Evolutionary conservation across 2,329 filamentous ascomycete genomes (phyloP).

Genomic region (Trichoderma polysporum): DNA sequence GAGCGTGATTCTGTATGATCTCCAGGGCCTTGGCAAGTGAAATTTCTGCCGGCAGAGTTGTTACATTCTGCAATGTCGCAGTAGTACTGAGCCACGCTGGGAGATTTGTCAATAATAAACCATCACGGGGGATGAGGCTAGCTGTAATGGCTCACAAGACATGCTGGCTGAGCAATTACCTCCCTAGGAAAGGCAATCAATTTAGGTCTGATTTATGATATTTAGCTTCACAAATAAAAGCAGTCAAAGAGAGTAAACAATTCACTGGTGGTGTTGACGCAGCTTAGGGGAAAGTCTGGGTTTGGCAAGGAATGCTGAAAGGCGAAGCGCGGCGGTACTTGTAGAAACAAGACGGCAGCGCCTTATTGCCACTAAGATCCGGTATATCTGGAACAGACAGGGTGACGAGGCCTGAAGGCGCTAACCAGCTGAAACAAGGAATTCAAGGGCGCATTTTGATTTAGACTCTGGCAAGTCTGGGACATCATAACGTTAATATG

Average conservation of each 20-base stretch:
- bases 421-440: conserved; percentile 11
- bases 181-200: background rate
- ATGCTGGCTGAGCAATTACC: conserved; percentile 10
- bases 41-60: conserved; percentile 42
- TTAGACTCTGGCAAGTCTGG: background rate
- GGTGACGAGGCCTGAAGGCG: background rate
- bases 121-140: background rate
- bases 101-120: background rate
- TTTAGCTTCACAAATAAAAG: background rate
- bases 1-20: conserved; percentile 51
- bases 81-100: conserved; percentile 46
- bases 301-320: background rate
- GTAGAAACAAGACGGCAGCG: background rate
- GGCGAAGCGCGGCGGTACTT: background rate
- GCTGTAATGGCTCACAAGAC: conserved; percentile 24
- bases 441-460: background rate
- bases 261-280: background rate
- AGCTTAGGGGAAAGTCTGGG: background rate
- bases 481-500: background rate
- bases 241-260: background rate
- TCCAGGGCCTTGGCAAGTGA: conserved; percentile 40
- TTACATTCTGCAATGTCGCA: conserved; percentile 43
- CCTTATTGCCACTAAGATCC: background rate
- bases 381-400: background rate
- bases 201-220: background rate